Base-by-base conservation (phyloP, 352 stramenopile species). In the Phytophthora pistaciae region DNA sequence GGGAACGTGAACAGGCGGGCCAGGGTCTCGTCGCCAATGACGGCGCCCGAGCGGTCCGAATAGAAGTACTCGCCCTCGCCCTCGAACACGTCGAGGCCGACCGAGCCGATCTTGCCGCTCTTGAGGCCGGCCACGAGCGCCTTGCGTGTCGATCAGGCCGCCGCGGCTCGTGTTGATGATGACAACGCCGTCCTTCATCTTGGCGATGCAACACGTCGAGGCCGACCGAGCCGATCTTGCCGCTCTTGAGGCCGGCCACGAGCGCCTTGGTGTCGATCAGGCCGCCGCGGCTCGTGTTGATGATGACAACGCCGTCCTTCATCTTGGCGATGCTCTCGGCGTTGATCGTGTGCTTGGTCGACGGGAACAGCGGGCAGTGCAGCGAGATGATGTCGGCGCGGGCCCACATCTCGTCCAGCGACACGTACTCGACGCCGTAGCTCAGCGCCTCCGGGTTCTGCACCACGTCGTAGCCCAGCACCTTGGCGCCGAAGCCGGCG, bases 131-230 rank as follows among this genome's bases (percentile, higher is more conserved):
- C 68, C 21, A 97, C 81, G 3, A 98, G 72, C 2, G 89, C 87
- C 9, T 79, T 80, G 23, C n/a, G 88, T 97, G 74, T 97, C 87
- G 49, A 97, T 85, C 20, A 98, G 68, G 25, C 85, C 91, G 50
- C 93, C 92, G 56, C 92, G 91, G 21, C 84, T 91, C 11, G 91
- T 96, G 76, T 98, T 98, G 78, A 98, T 97, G 52, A 98, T 79
- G 62, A 93, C 80, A 2, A 97, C 88, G 23, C 85, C 79, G 31
- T 92, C 64, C 79, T 97, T 97, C 75, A 98, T 94, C 77, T 93
- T 86, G 23, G 76, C 68, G 31, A 98, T 85, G 46, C 86, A n/a
- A n/a, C n/a, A n/a, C n/a, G n/a, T n/a, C n/a, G n/a, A n/a, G n/a
- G n/a, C n/a, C 93, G 3, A 87, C 83, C 1, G 77, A 67, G n/a